Evolutionary conservation across 768 basidiomycete genomes (phyloP).

Genomic region (Serpula lacrymans): DNA sequence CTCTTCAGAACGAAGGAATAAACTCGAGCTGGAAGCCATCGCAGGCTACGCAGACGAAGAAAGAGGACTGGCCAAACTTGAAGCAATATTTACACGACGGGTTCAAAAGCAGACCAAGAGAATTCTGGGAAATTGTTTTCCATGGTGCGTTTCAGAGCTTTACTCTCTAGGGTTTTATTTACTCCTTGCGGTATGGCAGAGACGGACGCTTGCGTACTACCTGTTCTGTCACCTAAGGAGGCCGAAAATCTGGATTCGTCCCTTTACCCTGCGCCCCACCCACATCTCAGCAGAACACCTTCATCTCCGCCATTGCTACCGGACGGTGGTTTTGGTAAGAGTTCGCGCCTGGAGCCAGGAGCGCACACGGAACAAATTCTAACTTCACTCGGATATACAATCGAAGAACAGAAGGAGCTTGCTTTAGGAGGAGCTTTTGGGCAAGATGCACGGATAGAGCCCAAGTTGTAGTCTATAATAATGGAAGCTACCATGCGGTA

Average conservation of each 20-base stretch:
- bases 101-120: conserved; percentile 56
- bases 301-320: conserved; percentile 14
- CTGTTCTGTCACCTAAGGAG: conserved; percentile 64
- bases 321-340: conserved; percentile 5
- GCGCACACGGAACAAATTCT: conserved; percentile 53
- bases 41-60: conserved; percentile 40
- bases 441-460: conserved; percentile 22
- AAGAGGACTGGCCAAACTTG: conserved; percentile 54
- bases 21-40: conserved; percentile 55
- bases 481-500: conserved; percentile 1
- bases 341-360: conserved; percentile 41
- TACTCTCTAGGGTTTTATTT: background rate
- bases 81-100: conserved; percentile 58
- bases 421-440: conserved; percentile 47
- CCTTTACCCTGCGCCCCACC: conserved; percentile 50
- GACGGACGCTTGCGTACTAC: conserved; percentile 69
- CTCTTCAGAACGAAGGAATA: conserved; percentile 44
- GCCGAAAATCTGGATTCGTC: conserved; percentile 44
- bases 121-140: conserved; percentile 69
- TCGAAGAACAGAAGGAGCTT: conserved; percentile 37
- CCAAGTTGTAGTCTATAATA: conserved; percentile 23
- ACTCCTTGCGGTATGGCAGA: conserved; percentile 34
- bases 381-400: conserved; percentile 45
- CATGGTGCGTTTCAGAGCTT: conserved; percentile 50
- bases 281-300: conserved; percentile 36